Percentiles rank a stretch among this genome's conserved stretches.
Evolutionary conservation across 164 flowering plant genomes (phyloP).

Genomic region (Santalum album): DNA sequence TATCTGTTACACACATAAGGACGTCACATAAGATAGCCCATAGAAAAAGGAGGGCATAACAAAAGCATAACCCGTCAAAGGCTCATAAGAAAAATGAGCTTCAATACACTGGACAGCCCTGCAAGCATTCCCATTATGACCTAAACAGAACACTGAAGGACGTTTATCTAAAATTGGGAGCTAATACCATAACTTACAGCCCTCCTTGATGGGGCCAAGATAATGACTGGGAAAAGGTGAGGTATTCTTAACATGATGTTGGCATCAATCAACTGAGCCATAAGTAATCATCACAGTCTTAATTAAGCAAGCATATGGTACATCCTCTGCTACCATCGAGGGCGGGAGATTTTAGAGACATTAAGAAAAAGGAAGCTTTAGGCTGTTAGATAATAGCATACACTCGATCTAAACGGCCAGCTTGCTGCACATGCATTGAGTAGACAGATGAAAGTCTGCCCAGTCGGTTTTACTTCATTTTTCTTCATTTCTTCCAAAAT

Average conservation of each 20-base stretch:
- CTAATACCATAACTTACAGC: no score
- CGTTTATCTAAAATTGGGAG: no score
- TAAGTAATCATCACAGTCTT: no score
- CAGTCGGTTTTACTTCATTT: slow-evolving; percentile 78
- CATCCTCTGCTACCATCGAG: no score
- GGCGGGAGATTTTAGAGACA: no score
- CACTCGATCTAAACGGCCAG: slow-evolving; percentile 81
- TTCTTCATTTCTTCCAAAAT: slow-evolving; percentile 89
- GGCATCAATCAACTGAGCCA: no score
- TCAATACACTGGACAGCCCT: not conserved
- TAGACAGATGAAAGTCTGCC: slow-evolving; percentile 76
- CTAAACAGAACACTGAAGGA: no score
- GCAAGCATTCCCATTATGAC: no score
- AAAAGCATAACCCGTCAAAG: not conserved
- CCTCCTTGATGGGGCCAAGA: no score
- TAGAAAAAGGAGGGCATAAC: not conserved
- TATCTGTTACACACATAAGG: slow-evolving; percentile 33
- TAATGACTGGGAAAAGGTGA: no score
- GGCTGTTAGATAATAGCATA: slow-evolving; percentile 31
- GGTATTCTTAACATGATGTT: no score
- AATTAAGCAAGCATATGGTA: no score
- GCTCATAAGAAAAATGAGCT: not conserved
- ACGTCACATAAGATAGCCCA: not conserved
- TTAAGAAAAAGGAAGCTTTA: not conserved
- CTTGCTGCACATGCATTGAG: slow-evolving; percentile 80